Conservation (phyloP, 768 basidiomycete species). For the Lactarius quietus region DNA sequence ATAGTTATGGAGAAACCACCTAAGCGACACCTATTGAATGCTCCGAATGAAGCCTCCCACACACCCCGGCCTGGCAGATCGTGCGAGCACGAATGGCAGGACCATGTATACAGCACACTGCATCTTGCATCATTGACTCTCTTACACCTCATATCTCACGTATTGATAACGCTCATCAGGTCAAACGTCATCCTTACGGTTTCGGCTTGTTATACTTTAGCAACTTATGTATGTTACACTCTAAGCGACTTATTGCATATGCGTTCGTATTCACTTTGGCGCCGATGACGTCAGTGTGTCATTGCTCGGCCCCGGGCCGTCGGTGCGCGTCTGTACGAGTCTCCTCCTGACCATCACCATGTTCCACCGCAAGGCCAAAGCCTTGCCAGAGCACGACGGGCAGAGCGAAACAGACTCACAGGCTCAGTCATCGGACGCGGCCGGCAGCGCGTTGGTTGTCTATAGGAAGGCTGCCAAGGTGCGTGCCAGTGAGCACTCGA, state of each 20-base stretch:
- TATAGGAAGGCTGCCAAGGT: constrained; percentile 29
- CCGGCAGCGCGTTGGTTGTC: constrained; percentile 30
- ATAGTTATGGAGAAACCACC: neutral
- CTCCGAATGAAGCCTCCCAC: constrained; percentile 1
- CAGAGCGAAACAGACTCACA: constrained; percentile 29
- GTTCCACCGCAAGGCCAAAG: constrained; percentile 35
- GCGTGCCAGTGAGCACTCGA: constrained; percentile 26
- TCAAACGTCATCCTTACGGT: constrained; percentile 17
- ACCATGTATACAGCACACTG: constrained; percentile 15
- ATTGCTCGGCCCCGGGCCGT: too few relatives aligned
- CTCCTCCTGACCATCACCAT: constrained; percentile 28
- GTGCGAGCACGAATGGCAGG: constrained; percentile 22
- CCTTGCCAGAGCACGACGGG: constrained; percentile 25
- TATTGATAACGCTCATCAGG: constrained; percentile 23
- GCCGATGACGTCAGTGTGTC: too few relatives aligned
- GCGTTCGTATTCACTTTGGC: neutral
- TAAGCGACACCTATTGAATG: constrained; percentile 23
- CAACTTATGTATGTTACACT: constrained; percentile 22
- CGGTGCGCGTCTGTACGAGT: neutral
- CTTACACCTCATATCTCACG: constrained; percentile 13
- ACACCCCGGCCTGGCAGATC: neutral
- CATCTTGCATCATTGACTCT: constrained; percentile 18
- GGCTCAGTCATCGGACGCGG: constrained; percentile 29
- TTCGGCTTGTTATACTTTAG: constrained; percentile 12
- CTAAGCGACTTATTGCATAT: constrained; percentile 17